A percentile compares a stretch with the other conserved stretches of the same genome.
phyloP scores from a whole-genome alignment of 2,329 filamentous ascomycete genomes.

The Fusarium coffeatum region DNA sequence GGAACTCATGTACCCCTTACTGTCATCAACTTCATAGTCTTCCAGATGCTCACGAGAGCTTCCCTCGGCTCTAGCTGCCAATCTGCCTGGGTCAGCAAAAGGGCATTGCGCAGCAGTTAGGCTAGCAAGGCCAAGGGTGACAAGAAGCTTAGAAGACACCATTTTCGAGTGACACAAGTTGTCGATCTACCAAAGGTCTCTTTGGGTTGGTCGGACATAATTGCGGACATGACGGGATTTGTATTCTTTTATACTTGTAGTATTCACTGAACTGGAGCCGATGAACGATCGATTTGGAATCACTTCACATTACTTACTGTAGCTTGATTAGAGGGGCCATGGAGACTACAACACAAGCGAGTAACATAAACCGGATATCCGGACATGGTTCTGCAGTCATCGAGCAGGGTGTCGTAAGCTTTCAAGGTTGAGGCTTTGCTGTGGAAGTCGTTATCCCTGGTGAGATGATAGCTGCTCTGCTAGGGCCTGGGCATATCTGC shows the following conservation, averaged over 20 bases:
- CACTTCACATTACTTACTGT: neutral
- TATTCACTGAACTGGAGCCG: neutral
- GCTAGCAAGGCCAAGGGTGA: constrained; percentile 44
- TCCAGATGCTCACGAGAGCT: constrained; percentile 49
- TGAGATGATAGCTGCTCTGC: constrained; percentile 9
- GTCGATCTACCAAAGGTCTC: neutral
- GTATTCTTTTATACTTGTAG: constrained; percentile 22
- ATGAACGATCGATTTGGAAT: neutral
- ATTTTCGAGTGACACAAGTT: constrained; percentile 32
- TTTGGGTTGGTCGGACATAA: neutral
- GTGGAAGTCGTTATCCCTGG: neutral
- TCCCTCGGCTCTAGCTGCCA: constrained; percentile 45
- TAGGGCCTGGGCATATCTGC: constrained; percentile 12
- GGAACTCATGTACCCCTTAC: constrained; percentile 67
- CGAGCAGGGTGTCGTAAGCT: constrained; percentile 10
- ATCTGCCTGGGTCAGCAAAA: constrained; percentile 46
- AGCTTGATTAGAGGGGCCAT: neutral
- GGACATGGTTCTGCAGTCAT: constrained; percentile 12
- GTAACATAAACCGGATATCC: constrained; percentile 15
- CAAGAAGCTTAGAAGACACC: constrained; percentile 42
- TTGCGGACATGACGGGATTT: neutral
- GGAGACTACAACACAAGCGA: neutral
- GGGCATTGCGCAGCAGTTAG: constrained; percentile 51
- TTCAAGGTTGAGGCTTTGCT: neutral
- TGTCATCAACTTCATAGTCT: constrained; percentile 63